Base-by-base conservation (phyloP, 352 stramenopile genomes). In the Phytopythium ostracodes region DNA sequence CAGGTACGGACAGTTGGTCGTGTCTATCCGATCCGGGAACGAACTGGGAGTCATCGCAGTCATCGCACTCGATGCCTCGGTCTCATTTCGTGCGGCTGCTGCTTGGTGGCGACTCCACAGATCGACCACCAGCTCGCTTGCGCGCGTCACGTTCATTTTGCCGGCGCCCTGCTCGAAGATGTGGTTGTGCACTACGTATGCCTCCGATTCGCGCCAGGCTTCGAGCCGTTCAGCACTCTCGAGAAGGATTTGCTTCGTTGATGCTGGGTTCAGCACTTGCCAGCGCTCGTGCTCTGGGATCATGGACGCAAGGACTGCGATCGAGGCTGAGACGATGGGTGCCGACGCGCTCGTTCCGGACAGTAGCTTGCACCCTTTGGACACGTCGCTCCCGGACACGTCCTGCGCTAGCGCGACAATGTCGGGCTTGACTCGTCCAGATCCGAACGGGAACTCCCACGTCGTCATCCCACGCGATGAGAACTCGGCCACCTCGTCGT, bases 81-180 rank as follows among this genome's bases (percentile, higher is more conserved):
- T 61, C 15, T 53, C 62, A 50, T 71, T 73, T 24, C 46, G 36
- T 14, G 49, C 56, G 15, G 29, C 20, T 36, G 47, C 25, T 33
- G 49, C 25, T 62, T 83, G 58, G 54, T 79, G 67, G 24, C 54
- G 64, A n/a, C 27, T 40, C 79, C 75, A 85, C 27, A 86, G 60
- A 33, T 65, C 62, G 10, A 74, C 56, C 14, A 88, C 73, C 6
- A 77, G 54, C 38, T 78, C 65, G 29, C 77, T 88, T 2, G 86
- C 87, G 25, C 59, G 68, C 0, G 72, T 81, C 29, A 96, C 68
- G 56, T 96, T 89, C 29, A 96, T 62, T 36, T 71, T 64, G n/a
- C 88, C 88, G 1, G 74, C 81, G 2, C 88, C 88, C 69, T 96
- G 88, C 67, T 96, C 88, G 58, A 93, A 96, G 36, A 96, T 81